Evolutionary conservation across 2,329 filamentous ascomycete species (phyloP).

Genomic region (Magnaporthiopsis incrustans): DNA sequence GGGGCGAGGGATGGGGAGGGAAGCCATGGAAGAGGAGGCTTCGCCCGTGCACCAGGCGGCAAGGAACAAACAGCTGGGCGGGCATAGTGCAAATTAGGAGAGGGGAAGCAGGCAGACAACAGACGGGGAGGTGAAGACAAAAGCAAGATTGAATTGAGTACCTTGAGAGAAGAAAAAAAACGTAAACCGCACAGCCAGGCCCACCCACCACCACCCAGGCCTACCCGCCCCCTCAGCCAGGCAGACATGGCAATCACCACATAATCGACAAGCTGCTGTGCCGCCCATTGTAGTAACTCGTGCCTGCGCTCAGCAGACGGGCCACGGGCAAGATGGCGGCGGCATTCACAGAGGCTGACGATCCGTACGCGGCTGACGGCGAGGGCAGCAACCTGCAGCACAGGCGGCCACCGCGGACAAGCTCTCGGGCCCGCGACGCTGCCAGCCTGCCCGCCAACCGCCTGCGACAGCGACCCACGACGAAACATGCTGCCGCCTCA

Average conservation of each 20-base stretch:
- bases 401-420: background rate
- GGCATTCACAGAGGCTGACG: conserved; percentile 13
- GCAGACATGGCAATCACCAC: background rate
- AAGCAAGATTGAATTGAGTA: background rate
- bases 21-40: background rate
- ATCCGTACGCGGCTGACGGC: conserved; percentile 17
- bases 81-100: background rate
- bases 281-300: background rate
- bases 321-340: background rate
- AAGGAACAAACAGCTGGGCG: background rate
- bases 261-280: background rate
- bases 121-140: too few species aligned
- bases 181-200: background rate
- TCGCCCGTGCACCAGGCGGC: background rate
- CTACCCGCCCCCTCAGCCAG: too few species aligned
- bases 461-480: conserved; percentile 20
- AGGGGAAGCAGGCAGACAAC: background rate
- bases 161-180: background rate
- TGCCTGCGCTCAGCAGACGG: background rate
- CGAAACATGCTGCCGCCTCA: conserved; percentile 21
- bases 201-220: background rate
- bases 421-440: background rate
- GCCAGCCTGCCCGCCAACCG: conserved; percentile 12
- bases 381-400: conserved; percentile 9
- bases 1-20: background rate